Percentiles rank a stretch among this genome's conserved stretches.
These are phyloP conservation scores for Chalaropsis thielavioides DNA, from an alignment of 2,329 filamentous ascomycete species.

Conservation along the genomic window DNA sequence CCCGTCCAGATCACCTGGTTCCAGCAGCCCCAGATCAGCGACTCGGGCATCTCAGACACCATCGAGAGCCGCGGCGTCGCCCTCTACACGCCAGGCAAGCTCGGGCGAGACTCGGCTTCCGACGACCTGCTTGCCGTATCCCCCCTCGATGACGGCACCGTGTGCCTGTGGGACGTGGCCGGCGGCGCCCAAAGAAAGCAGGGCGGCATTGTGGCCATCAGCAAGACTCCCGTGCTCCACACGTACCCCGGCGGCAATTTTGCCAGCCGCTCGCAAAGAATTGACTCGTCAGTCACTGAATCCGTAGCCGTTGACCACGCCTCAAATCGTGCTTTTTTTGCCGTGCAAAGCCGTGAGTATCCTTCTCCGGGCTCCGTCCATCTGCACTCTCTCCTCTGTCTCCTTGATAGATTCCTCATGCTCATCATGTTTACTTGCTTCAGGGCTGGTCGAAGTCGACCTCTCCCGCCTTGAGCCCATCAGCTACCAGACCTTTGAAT, in stretches of 20 bases:
- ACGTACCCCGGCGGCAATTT: constrained; percentile 2
- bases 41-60: constrained; percentile 30
- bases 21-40: constrained; percentile 40
- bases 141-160: constrained; percentile 67
- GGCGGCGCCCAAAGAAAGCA: constrained; percentile 35
- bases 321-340: constrained; percentile 59
- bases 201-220: constrained; percentile 52
- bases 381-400: not conserved
- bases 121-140: constrained; percentile 47
- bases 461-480: constrained; percentile 56
- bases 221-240: constrained; percentile 47
- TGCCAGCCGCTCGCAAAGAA: constrained; percentile 8
- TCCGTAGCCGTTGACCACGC: constrained; percentile 66
- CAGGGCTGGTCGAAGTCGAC: constrained; percentile 64
- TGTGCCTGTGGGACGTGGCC: constrained; percentile 73
- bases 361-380: not conserved
- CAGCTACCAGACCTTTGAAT: constrained; percentile 58
- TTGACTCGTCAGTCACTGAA: constrained; percentile 61
- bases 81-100: constrained; percentile 36
- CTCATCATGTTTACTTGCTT: not conserved
- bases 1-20: constrained; percentile 66
- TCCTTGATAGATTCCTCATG: not conserved
- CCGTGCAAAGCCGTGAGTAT: constrained; percentile 52
- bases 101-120: constrained; percentile 33
- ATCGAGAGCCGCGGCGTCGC: constrained; percentile 62